A percentile compares a stretch with the other conserved stretches of the same genome.
Conservation (phyloP, 495 filamentous ascomycete genomes). For the Lepidopterella palustris region DNA sequence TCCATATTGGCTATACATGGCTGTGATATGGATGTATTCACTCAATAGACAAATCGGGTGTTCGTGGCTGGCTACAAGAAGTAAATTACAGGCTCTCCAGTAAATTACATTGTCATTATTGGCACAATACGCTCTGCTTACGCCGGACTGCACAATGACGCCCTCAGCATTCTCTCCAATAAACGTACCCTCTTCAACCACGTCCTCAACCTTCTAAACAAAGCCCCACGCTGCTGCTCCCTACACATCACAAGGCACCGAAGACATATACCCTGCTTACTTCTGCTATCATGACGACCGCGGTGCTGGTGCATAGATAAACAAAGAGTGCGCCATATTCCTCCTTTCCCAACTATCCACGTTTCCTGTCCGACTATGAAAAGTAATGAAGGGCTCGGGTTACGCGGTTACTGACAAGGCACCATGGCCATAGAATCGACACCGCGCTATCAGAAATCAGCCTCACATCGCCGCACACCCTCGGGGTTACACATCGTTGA, state of each 20-base stretch:
- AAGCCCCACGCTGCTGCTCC: neutral
- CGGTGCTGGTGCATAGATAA: neutral
- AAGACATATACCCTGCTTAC: neutral
- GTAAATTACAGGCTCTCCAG: no score
- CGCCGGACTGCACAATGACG: neutral
- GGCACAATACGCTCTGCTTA: no score
- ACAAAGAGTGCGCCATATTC: neutral
- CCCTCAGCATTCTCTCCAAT: slow-evolving; percentile 3
- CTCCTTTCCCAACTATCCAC: neutral
- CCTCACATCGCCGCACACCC: slow-evolving; percentile 20
- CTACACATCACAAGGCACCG: neutral
- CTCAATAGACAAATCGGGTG: no score
- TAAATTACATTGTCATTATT: no score
- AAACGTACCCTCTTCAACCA: slow-evolving; percentile 6
- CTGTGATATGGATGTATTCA: no score
- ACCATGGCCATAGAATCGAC: slow-evolving; percentile 24
- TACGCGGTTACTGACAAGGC: slow-evolving; percentile 11
- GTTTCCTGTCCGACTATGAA: neutral
- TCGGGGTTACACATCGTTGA: slow-evolving; percentile 13
- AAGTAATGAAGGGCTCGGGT: slow-evolving; percentile 6
- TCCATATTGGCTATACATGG: no score
- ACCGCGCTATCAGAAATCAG: slow-evolving; percentile 6
- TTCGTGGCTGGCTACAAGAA: no score
- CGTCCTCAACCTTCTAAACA: slow-evolving; percentile 3
- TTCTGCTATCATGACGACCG: neutral